These are phyloP conservation scores for Whalleya microplaca DNA, from an alignment of 2,329 filamentous ascomycete species.

Conservation along the genomic window DNA sequence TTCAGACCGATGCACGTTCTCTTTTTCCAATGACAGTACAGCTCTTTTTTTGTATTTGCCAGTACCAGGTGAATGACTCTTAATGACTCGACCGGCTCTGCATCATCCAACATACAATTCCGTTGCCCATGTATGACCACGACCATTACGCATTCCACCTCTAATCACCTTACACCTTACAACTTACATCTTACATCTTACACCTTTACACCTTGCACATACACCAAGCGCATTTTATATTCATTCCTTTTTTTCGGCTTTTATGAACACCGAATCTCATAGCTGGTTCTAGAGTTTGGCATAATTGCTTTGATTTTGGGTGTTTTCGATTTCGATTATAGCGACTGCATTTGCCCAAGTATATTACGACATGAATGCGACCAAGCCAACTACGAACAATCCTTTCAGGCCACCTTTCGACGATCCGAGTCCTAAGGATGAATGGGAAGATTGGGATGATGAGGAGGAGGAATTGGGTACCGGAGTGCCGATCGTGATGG, in stretches of 20 bases:
- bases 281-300: conserved; percentile 36
- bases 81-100: conserved; percentile 18
- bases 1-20: conserved; percentile 13
- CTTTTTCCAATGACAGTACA: conserved; percentile 5
- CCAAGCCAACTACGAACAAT: conserved; percentile 24
- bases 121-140: conserved; percentile 3
- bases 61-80: conserved; percentile 10
- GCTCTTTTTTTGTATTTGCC: conserved; percentile 21
- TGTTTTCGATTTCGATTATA: background rate
- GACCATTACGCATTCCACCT: background rate
- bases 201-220: too few relatives aligned
- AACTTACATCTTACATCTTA: too few relatives aligned
- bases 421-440: conserved; percentile 24
- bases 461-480: conserved; percentile 29
- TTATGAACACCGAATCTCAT: conserved; percentile 19
- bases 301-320: background rate
- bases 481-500: conserved; percentile 3
- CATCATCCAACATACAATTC: conserved; percentile 4
- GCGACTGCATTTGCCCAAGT: background rate
- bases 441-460: conserved; percentile 40
- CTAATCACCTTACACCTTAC: background rate
- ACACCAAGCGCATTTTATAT: conserved; percentile 11
- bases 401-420: conserved; percentile 22
- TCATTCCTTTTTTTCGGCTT: conserved; percentile 9
- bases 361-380: conserved; percentile 28